phyloP scores from a whole-genome alignment of 2,329 filamentous ascomycete genomes.

The Calonectria fujianensis region DNA sequence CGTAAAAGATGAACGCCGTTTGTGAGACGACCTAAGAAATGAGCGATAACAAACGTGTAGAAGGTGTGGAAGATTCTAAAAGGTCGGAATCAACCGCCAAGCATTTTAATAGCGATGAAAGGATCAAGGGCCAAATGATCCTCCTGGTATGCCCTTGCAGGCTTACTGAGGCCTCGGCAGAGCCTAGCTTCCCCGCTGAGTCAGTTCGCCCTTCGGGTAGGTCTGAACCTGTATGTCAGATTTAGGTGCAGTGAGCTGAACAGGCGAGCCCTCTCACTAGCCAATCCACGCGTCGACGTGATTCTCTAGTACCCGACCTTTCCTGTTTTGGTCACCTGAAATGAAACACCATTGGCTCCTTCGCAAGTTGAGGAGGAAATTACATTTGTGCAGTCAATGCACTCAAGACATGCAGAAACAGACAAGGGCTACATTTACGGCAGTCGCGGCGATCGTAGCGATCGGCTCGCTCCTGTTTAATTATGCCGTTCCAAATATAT shows the following conservation, averaged over 20 bases:
- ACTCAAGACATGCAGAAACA: neutral
- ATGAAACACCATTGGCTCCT: slow-evolving; percentile 5
- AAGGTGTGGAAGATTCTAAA: neutral
- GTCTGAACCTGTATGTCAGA: neutral
- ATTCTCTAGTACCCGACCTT: neutral
- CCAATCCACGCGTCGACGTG: neutral
- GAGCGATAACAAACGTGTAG: neutral
- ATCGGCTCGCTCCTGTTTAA: neutral
- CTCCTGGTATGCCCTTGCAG: neutral
- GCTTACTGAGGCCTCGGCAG: neutral
- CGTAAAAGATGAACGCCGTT: neutral
- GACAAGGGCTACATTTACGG: neutral
- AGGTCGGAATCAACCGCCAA: neutral
- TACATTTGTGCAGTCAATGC: neutral
- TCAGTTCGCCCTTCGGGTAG: neutral
- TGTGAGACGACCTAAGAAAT: neutral
- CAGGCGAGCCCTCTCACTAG: neutral
- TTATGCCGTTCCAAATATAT: neutral
- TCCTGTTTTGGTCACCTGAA: neutral
- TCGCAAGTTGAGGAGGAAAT: neutral
- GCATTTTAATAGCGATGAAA: neutral
- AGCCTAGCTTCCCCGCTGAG: too few relatives aligned
- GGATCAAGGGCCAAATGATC: neutral
- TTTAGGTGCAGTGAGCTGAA: neutral
- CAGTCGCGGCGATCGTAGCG: neutral